Percentiles rank a stretch among this genome's conserved stretches.
phyloP scores from a whole-genome alignment of 2,329 filamentous ascomycete species.

The Exophiala mesophila region DNA sequence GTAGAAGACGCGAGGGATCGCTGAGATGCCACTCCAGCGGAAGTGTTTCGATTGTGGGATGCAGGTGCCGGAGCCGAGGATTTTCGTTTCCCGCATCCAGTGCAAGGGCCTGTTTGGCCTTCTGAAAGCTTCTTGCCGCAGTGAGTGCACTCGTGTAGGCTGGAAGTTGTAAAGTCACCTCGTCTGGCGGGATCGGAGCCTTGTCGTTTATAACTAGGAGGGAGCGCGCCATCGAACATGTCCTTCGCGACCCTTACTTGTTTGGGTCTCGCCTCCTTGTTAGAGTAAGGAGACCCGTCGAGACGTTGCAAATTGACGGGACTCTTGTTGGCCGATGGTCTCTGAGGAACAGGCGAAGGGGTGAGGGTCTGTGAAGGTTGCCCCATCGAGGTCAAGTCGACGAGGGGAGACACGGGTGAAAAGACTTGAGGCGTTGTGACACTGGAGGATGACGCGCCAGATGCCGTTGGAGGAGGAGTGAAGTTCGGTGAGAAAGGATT shows the following conservation, averaged over 20 bases:
- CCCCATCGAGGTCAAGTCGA: too few relatives aligned
- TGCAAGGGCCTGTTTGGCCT: constrained; percentile 14
- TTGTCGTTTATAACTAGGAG: constrained; percentile 23
- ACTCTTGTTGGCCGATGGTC: constrained; percentile 10
- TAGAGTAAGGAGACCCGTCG: constrained; percentile 21
- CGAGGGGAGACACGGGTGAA: constrained; percentile 24
- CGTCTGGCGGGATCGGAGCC: constrained; percentile 11
- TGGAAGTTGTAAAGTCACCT: constrained; percentile 5
- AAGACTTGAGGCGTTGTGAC: constrained; percentile 2
- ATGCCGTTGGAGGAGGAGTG: constrained; percentile 4
- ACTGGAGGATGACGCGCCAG: constrained; percentile 1
- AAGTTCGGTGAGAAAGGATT: constrained; percentile 21
- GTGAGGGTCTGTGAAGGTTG: too few relatives aligned
- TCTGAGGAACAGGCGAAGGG: constrained; percentile 14
- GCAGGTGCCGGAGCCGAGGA: constrained; percentile 5
- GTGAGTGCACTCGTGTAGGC: constrained; percentile 9
- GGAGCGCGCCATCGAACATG: constrained; percentile 25
- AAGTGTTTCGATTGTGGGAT: constrained; percentile 9
- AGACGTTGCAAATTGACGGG: constrained; percentile 19
- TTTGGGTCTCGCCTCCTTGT: constrained; percentile 14
- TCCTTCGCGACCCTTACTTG: constrained; percentile 26
- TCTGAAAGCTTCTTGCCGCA: constrained; percentile 18
- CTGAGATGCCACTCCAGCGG: constrained; percentile 13
- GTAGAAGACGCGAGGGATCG: constrained; percentile 10
- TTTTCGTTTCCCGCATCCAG: constrained; percentile 22